Base-by-base conservation (phyloP, 1,139 yeast species). In the Taiozyma onychis region DNA sequence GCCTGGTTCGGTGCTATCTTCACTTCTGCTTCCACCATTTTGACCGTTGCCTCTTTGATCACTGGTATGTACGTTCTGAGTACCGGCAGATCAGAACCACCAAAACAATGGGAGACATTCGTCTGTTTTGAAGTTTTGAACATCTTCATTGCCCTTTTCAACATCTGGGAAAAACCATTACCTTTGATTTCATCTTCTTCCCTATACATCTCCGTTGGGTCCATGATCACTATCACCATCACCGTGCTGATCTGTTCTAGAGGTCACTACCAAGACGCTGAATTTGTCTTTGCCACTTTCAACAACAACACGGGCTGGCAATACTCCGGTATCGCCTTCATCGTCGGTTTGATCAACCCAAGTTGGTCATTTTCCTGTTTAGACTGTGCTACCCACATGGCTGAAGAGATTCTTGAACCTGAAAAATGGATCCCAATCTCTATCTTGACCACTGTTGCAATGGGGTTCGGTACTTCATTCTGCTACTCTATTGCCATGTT, bases 301-400 rank as follows among this genome's bases (percentile, higher is more conserved):
- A 72, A 75, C 51, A 84, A 85, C 64, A 76, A 73, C 48, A 83
- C 89, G 24, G 89, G 89, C 42, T 84, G 88, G 88, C 64, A 71
- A 21, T 73, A 75, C 18, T 62, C 78, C 24, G 86, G 76, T 6
- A 76, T 82, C 55, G 87, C 87, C 1, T 82, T 82, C 59, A 78
- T 83, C 51, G 81, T 81, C 14, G 88, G 88, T 49, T 67, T 83
- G 53, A 77, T 83, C 57, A 82, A 81, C 62, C 88, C 88, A 39
- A 81, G 81, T 48, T 82, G 87, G 87, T 77, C 84, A 1, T 82
- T 81, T 63, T 75, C 82, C n/a, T 81, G 88, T 64, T 68, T 82
- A 50, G 88, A 83, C 62, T 78, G 84, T 55, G 87, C 87, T 9
- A 79, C 87, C 2, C 88, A 82, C 60, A 77, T 83, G 79, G 85